Conservation (phyloP, 495 filamentous ascomycete species). For the Pseudoneurospora amorphoporcata region DNA sequence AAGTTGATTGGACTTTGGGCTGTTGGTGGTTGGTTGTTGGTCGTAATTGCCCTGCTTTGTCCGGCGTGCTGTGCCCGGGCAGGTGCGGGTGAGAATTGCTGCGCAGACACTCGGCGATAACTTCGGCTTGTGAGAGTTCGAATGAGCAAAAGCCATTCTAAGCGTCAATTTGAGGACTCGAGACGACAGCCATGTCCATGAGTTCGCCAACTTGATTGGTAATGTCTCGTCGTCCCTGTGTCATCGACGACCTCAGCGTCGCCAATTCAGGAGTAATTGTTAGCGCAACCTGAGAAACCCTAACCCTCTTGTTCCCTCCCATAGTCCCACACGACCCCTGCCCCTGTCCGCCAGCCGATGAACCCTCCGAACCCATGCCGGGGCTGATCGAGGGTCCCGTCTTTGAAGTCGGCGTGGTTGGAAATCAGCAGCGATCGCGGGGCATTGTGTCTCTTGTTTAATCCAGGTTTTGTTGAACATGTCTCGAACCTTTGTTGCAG, state of each 20-base stretch:
- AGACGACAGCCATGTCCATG: too few species aligned
- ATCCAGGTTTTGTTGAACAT: not conserved
- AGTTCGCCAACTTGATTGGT: not conserved
- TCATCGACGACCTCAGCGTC: not conserved
- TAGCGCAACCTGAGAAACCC: not conserved
- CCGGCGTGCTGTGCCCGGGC: not conserved
- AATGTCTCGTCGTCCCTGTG: not conserved
- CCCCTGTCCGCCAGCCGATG: not conserved
- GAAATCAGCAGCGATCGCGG: not conserved
- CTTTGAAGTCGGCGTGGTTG: not conserved
- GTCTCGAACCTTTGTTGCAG: not conserved
- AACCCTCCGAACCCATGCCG: not conserved
- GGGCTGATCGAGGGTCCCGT: not conserved
- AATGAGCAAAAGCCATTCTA: not conserved
- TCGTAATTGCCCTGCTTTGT: not conserved
- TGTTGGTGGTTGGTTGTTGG: not conserved
- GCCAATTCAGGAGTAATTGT: not conserved
- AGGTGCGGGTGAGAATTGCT: not conserved
- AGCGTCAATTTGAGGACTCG: not conserved
- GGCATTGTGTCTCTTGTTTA: not conserved
- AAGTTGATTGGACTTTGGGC: too few species aligned
- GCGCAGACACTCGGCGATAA: not conserved
- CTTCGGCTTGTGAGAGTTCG: not conserved
- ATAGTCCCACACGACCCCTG: not conserved
- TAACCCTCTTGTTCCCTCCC: not conserved